Percentiles rank a stretch among this genome's conserved stretches.
phyloP scores from a whole-genome alignment of 495 filamentous ascomycete genomes.

The Stereocaulon alpinum region DNA sequence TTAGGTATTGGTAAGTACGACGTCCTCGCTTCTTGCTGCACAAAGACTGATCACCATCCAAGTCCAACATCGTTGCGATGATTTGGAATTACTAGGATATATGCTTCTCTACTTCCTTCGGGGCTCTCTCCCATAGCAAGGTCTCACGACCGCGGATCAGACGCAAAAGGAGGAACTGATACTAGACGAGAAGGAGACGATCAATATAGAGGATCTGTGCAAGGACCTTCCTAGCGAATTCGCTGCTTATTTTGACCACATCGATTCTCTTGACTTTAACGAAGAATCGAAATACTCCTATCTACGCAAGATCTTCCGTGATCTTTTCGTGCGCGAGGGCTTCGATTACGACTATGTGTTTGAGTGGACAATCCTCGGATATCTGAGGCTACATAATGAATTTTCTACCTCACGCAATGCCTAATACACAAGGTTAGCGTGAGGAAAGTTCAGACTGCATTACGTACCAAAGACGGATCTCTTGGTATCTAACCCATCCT shows the following conservation, averaged over 20 bases:
- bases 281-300: slow-evolving; percentile 26
- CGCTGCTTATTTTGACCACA: slow-evolving; percentile 19
- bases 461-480: neutral
- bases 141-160: slow-evolving; percentile 3
- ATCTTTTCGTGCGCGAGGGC: slow-evolving; percentile 23
- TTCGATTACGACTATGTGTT: slow-evolving; percentile 27
- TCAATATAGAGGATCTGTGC: slow-evolving; percentile 12
- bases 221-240: slow-evolving; percentile 12
- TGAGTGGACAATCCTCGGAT: slow-evolving; percentile 22
- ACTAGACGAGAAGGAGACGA: slow-evolving; percentile 12
- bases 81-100: too few species aligned
- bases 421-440: neutral
- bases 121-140: too few species aligned
- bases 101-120: too few species aligned
- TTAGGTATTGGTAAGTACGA: slow-evolving; percentile 24
- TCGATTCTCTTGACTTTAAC: slow-evolving; percentile 23
- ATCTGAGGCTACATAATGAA: too few species aligned
- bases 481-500: neutral
- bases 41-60: slow-evolving; percentile 15
- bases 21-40: slow-evolving; percentile 1
- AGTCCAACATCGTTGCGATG: too few species aligned
- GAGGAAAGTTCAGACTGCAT: neutral
- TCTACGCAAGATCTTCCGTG: slow-evolving; percentile 24
- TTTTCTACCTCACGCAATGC: neutral
- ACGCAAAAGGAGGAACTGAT: slow-evolving; percentile 7